These are phyloP conservation scores for Candida ipomoeae DNA, from an alignment of 805 yeast species.

Conservation along the genomic window DNA sequence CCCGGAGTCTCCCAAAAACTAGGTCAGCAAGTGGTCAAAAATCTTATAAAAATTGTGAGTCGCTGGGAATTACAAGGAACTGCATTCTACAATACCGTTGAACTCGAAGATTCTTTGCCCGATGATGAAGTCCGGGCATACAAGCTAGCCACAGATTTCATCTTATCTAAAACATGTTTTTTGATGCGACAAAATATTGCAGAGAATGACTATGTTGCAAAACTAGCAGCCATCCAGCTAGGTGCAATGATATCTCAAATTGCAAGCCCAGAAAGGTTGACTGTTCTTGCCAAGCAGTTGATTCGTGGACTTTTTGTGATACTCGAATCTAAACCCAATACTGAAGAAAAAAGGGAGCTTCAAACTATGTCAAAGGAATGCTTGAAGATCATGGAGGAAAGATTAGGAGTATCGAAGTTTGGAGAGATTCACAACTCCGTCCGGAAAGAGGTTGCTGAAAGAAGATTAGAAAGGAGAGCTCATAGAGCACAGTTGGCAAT, in stretches of 20 bases:
- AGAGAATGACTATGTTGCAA: slow-evolving; percentile 53
- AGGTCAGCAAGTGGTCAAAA: slow-evolving; percentile 62
- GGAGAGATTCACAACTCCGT: slow-evolving; percentile 59
- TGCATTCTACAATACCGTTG: slow-evolving; percentile 27
- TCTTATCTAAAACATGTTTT: slow-evolving; percentile 56
- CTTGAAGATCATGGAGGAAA: slow-evolving; percentile 58
- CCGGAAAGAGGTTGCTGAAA: slow-evolving; percentile 51
- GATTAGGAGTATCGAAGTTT: slow-evolving; percentile 69
- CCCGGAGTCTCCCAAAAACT: slow-evolving; percentile 63
- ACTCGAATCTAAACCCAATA: slow-evolving; percentile 43
- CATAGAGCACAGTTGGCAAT: slow-evolving; percentile 73
- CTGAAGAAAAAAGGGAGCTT: slow-evolving; percentile 51
- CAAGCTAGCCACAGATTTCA: slow-evolving; percentile 51
- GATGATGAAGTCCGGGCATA: slow-evolving; percentile 13
- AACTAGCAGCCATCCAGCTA: slow-evolving; percentile 65
- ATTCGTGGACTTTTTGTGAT: slow-evolving; percentile 52
- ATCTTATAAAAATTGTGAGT: slow-evolving; percentile 55
- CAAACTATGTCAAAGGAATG: slow-evolving; percentile 58
- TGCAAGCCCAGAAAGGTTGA: slow-evolving; percentile 39
- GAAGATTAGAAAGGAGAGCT: slow-evolving; percentile 73
- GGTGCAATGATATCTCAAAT: slow-evolving; percentile 61
- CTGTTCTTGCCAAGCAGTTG: slow-evolving; percentile 43
- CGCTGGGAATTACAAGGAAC: slow-evolving; percentile 54
- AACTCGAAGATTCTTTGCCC: slow-evolving; percentile 5
- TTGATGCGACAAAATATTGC: slow-evolving; percentile 60